These are phyloP conservation scores for Erucastrum elatum DNA, from an alignment of 345 rosid species.

Conservation along the genomic window DNA sequence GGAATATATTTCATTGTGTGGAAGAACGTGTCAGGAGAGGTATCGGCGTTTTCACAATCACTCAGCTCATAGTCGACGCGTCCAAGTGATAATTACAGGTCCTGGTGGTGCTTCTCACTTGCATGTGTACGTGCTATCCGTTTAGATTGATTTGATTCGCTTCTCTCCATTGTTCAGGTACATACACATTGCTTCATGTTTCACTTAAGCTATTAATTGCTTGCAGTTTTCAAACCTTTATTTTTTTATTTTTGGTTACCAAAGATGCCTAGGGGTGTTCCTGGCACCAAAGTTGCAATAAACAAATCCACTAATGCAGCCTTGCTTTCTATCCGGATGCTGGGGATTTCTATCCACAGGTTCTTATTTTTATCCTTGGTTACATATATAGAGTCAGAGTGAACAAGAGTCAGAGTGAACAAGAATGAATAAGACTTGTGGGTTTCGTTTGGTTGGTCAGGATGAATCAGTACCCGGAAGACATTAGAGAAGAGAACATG, in stretches of 20 bases:
- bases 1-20: too few species aligned
- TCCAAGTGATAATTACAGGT: slow-evolving; percentile 86
- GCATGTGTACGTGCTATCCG: slow-evolving; percentile 63
- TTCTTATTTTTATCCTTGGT: not conserved
- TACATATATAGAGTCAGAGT: not conserved
- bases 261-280: slow-evolving; percentile 97
- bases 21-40: too few species aligned
- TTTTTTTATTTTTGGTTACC: not conserved
- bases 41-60: too few species aligned
- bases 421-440: not conserved
- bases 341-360: slow-evolving; percentile 71
- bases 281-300: slow-evolving; percentile 89
- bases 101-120: slow-evolving; percentile 99
- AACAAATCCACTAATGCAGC: slow-evolving; percentile 90
- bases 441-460: slow-evolving; percentile 40
- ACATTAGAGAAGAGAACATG: slow-evolving; percentile 66
- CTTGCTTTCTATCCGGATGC: slow-evolving; percentile 71
- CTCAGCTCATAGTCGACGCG: slow-evolving; percentile 63
- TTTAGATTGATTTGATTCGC: slow-evolving; percentile 90
- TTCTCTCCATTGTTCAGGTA: slow-evolving; percentile 93
- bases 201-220: not conserved
- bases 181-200: not conserved
- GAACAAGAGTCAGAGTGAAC: not conserved
- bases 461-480: slow-evolving; percentile 89
- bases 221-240: not conserved